Percentiles rank a stretch among this genome's conserved stretches.
Conservation (phyloP, 106 monocot genomes). For the Phalaenopsis equestris region DNA sequence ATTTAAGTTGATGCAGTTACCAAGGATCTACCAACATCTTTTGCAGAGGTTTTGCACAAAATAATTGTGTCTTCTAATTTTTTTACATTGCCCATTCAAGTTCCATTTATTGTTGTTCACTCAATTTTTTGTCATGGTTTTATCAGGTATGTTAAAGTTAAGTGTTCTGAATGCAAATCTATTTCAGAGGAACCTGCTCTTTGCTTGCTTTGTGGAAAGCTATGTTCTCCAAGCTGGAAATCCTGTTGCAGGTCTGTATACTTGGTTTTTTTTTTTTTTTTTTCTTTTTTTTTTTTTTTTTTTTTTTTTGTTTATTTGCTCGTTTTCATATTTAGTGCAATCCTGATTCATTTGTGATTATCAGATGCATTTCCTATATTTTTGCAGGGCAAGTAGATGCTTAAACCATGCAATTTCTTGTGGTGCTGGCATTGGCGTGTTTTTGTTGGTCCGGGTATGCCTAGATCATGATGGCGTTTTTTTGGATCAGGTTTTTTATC, state of each 20-base stretch:
- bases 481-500: background rate
- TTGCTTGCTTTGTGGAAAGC: conserved; percentile 81
- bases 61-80: background rate
- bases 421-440: conserved; percentile 89
- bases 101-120: background rate
- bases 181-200: conserved; percentile 67
- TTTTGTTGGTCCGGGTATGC: conserved; percentile 77
- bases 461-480: background rate
- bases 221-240: conserved; percentile 63
- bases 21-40: conserved; percentile 74
- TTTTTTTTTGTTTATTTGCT: background rate
- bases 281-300: background rate
- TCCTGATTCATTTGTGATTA: background rate
- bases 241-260: conserved; percentile 64
- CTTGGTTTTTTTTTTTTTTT: background rate
- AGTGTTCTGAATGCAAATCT: conserved; percentile 49
- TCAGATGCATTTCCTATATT: background rate
- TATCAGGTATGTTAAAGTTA: conserved; percentile 62
- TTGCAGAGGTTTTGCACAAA: conserved; percentile 52
- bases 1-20: conserved; percentile 73
- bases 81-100: background rate
- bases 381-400: conserved; percentile 56
- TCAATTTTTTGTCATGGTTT: background rate
- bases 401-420: conserved; percentile 60
- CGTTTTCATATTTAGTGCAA: background rate